phyloP scores from a whole-genome alignment of 2,329 filamentous ascomycete genomes.

The Fusarium stilboides region DNA sequence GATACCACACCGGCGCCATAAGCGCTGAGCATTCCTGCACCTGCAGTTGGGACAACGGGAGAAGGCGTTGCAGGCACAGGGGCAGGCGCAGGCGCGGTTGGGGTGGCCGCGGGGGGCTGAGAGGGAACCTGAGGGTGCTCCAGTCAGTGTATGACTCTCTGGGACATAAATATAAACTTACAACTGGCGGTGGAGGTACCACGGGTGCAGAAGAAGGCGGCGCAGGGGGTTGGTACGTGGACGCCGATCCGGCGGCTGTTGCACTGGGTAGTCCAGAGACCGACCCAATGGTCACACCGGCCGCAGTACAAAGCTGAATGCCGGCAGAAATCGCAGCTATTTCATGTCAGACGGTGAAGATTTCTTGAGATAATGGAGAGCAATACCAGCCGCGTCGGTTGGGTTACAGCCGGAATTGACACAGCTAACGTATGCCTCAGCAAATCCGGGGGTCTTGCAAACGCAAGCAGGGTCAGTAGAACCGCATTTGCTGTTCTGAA shows the following conservation, averaged over 20 bases:
- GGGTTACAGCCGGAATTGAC: slow-evolving; percentile 2
- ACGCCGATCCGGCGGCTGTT: neutral
- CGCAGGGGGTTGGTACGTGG: neutral
- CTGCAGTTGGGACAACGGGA: slow-evolving; percentile 23
- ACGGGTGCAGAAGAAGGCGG: neutral
- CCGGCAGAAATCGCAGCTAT: slow-evolving; percentile 6
- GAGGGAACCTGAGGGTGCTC: slow-evolving; percentile 1
- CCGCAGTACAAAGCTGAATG: slow-evolving; percentile 8
- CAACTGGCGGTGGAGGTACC: slow-evolving; percentile 12
- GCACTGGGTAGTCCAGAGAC: neutral
- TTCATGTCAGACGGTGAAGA: neutral
- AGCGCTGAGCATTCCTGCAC: slow-evolving; percentile 9
- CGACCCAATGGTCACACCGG: slow-evolving; percentile 2
- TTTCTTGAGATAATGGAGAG: neutral
- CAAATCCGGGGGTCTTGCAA: slow-evolving; percentile 19
- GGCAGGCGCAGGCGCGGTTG: slow-evolving; percentile 6
- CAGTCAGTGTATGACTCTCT: neutral
- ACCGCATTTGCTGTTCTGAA: slow-evolving; percentile 16
- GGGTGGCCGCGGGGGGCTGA: neutral
- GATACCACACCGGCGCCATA: neutral
- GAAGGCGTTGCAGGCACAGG: slow-evolving; percentile 9
- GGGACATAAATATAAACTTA: neutral
- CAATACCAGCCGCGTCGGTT: slow-evolving; percentile 20
- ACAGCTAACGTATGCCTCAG: neutral
- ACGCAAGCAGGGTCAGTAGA: slow-evolving; percentile 18